Conservation (phyloP, 2,329 filamentous ascomycete genomes). For the Paecilomyces sp. region DNA sequence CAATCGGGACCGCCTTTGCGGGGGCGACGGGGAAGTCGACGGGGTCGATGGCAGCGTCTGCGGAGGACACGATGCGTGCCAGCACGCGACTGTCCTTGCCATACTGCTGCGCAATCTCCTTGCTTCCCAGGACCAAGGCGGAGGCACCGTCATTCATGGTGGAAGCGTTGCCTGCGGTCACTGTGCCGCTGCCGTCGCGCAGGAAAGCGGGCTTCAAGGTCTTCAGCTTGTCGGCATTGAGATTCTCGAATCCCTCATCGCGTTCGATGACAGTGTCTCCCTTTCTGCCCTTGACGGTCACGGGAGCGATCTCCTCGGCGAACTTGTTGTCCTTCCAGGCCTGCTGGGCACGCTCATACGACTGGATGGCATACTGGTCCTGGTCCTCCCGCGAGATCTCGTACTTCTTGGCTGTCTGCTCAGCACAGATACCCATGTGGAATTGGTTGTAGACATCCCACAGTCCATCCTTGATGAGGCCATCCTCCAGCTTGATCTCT, state of each 20-base stretch:
- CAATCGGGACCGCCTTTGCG: conserved; percentile 83
- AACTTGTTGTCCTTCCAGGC: conserved; percentile 81
- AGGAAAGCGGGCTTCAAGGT: conserved; percentile 88
- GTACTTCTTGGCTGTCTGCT: conserved; percentile 87
- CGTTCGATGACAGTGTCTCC: conserved; percentile 70
- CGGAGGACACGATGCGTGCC: conserved; percentile 77
- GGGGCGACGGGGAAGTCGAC: conserved; percentile 94
- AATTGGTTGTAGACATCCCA: conserved; percentile 96
- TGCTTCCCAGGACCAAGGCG: conserved; percentile 77
- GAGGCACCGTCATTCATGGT: conserved; percentile 93
- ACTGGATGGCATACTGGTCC: conserved; percentile 82
- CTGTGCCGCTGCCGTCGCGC: conserved; percentile 74
- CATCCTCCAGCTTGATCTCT: conserved; percentile 80
- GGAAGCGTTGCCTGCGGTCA: conserved; percentile 91
- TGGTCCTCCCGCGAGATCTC: conserved; percentile 75
- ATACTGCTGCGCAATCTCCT: conserved; percentile 71
- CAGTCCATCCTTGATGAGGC: conserved; percentile 86
- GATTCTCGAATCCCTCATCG: conserved; percentile 82
- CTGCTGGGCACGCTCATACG: conserved; percentile 81
- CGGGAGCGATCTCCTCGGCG: conserved; percentile 81
- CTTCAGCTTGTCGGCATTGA: conserved; percentile 79
- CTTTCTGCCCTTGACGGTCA: conserved; percentile 77
- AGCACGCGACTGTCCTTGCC: conserved; percentile 71
- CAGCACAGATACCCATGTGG: conserved; percentile 96
- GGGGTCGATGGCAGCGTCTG: conserved; percentile 83